Percentiles rank a stretch among this genome's conserved stretches.
Conservation (phyloP, 441 rosid genomes). For the Kokia cookei region DNA sequence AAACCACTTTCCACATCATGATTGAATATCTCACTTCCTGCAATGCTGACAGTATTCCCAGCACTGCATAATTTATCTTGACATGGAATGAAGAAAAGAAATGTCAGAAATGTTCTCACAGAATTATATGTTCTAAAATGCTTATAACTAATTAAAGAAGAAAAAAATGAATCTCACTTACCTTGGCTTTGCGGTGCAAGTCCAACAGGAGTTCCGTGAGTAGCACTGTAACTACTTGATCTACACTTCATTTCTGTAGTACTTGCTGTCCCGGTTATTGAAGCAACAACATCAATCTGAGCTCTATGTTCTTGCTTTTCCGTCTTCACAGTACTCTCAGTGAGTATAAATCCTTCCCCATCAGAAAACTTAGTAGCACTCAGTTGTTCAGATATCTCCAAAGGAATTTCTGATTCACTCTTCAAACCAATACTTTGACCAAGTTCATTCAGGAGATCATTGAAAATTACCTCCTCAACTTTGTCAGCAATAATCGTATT, state of each 20-base stretch:
- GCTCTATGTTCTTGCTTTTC: not conserved
- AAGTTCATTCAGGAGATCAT: constrained; percentile 7
- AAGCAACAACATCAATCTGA: not conserved
- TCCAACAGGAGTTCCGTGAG: not conserved
- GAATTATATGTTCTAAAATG: not conserved
- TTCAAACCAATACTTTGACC: constrained; percentile 1
- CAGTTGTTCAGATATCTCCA: constrained; percentile 8
- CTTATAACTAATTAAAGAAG: not conserved
- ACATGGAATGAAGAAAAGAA: not conserved
- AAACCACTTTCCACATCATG: not conserved
- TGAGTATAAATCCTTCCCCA: not conserved
- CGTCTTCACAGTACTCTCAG: not conserved
- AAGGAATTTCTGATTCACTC: not conserved
- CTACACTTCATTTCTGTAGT: constrained; percentile 2
- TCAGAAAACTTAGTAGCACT: not conserved
- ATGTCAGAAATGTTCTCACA: not conserved
- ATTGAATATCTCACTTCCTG: not conserved
- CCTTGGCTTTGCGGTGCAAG: constrained; percentile 8
- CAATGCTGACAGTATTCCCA: not conserved
- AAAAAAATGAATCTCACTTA: not conserved
- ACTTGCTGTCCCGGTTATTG: not conserved
- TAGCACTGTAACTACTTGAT: not conserved
- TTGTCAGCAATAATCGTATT: not conserved
- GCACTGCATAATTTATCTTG: constrained; percentile 2
- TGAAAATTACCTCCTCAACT: constrained; percentile 7